phyloP scores from a whole-genome alignment of 345 rosid species.

The Geranium rotundifolium region DNA sequence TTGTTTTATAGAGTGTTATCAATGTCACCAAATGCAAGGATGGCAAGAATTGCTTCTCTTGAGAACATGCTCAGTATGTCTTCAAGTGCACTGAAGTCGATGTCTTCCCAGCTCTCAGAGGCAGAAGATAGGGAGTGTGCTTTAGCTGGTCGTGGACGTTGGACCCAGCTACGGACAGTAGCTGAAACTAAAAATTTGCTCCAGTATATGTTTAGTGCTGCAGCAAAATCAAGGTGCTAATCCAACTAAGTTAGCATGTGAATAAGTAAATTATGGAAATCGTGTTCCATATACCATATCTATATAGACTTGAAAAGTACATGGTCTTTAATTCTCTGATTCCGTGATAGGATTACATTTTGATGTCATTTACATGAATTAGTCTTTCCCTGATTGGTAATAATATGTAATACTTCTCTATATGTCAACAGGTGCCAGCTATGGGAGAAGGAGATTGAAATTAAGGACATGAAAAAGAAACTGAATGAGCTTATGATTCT shows the following conservation, averaged over 20 bases:
- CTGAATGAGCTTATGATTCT: slow-evolving; percentile 46
- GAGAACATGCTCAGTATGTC: slow-evolving; percentile 67
- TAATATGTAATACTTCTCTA: too few species aligned
- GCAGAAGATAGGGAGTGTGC: slow-evolving; percentile 68
- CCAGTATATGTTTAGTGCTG: slow-evolving; percentile 52
- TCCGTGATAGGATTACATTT: not conserved
- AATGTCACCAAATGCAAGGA: slow-evolving; percentile 54
- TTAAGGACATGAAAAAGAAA: slow-evolving; percentile 55
- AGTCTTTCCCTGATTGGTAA: too few species aligned
- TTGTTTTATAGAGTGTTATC: slow-evolving; percentile 28
- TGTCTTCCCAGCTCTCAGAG: slow-evolving; percentile 81
- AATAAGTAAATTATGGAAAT: not conserved
- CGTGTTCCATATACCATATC: not conserved
- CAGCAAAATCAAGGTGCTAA: slow-evolving; percentile 58
- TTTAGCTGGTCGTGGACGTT: slow-evolving; percentile 46
- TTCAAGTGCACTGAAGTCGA: slow-evolving; percentile 48
- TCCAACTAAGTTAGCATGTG: not conserved
- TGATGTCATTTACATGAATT: not conserved
- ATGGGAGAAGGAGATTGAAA: slow-evolving; percentile 58
- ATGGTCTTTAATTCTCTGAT: not conserved
- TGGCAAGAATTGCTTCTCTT: slow-evolving; percentile 52
- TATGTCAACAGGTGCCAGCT: slow-evolving; percentile 38
- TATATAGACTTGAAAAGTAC: not conserved
- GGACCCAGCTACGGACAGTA: slow-evolving; percentile 58
- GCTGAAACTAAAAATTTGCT: slow-evolving; percentile 69